Conservation (phyloP, 257 asterid genomes). For the Buddleja alternifolia region DNA sequence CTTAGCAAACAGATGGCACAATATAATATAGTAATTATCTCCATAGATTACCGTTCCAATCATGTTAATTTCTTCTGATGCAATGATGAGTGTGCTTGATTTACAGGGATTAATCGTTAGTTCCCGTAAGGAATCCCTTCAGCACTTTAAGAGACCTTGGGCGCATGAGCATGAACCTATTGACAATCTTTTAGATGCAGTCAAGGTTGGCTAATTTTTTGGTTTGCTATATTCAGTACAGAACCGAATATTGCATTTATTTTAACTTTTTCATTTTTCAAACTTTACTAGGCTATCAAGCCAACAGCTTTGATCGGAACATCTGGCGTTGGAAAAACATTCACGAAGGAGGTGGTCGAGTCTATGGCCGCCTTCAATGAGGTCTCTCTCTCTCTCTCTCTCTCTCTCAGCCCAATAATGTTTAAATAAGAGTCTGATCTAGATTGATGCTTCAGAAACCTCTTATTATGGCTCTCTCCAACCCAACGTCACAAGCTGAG, state of each 20-base stretch:
- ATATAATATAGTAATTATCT: conserved; percentile 6
- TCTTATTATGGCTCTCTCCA: conserved; percentile 94
- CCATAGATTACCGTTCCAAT: not conserved
- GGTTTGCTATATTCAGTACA: not conserved
- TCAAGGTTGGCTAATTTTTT: conserved; percentile 61
- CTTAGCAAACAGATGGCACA: not conserved
- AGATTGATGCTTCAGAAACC: conserved; percentile 65
- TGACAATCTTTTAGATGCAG: conserved; percentile 73
- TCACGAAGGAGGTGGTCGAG: conserved; percentile 89
- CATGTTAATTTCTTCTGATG: not conserved
- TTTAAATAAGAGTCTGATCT: conserved; percentile 25
- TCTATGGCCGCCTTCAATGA: conserved; percentile 75
- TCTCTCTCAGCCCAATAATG: not conserved
- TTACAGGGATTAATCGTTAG: conserved; percentile 81
- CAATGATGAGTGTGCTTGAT: conserved; percentile 1
- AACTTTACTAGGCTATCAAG: conserved; percentile 65
- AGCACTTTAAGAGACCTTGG: conserved; percentile 90
- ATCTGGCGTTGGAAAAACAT: conserved; percentile 84
- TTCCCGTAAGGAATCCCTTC: conserved; percentile 84
- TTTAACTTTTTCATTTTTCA: conserved; percentile 4
- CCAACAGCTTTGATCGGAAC: conserved; percentile 91
- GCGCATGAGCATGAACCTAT: conserved; percentile 87
- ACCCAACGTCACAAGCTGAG: conserved; percentile 97
- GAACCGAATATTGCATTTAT: not conserved
- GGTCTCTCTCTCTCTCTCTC: conserved; percentile 47